A percentile compares a stretch with the other conserved stretches of the same genome.
These are phyloP conservation scores for Domatiomyces globalis DNA, from an alignment of 2,329 filamentous ascomycete genomes.

Conservation along the genomic window DNA sequence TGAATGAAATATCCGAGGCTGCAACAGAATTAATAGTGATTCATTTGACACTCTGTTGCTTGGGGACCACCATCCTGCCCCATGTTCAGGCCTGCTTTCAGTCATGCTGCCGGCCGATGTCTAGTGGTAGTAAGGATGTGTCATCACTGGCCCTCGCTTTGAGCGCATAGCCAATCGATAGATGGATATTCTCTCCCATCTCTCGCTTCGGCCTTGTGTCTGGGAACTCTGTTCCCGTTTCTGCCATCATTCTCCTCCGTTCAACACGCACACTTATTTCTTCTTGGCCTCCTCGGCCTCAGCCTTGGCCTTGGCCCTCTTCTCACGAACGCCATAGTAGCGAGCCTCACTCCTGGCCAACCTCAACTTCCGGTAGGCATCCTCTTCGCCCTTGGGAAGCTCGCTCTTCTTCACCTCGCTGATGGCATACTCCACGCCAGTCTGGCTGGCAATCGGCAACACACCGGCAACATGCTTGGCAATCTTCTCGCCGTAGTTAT, in stretches of 20 bases:
- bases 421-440: slow-evolving; percentile 41
- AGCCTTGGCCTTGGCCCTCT: slow-evolving; percentile 75
- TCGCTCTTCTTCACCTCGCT: slow-evolving; percentile 70
- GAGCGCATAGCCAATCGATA: neutral
- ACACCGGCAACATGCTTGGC: slow-evolving; percentile 40
- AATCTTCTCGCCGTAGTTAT: slow-evolving; percentile 27
- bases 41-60: neutral
- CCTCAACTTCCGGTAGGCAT: slow-evolving; percentile 77
- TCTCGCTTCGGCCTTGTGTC: neutral
- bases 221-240: neutral
- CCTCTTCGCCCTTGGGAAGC: slow-evolving; percentile 64
- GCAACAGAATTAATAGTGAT: neutral
- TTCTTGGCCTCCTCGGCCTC: slow-evolving; percentile 47
- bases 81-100: neutral
- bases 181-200: neutral
- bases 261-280: slow-evolving; percentile 26
- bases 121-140: neutral
- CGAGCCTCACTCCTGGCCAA: slow-evolving; percentile 71
- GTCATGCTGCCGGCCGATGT: neutral
- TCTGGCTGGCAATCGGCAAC: slow-evolving; percentile 59
- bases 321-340: slow-evolving; percentile 72
- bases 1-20: neutral
- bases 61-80: too few relatives aligned
- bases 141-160: neutral
- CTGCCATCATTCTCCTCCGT: neutral